Conservation (phyloP, 441 rosid species). For the Arabidopsis hybrid region DNA sequence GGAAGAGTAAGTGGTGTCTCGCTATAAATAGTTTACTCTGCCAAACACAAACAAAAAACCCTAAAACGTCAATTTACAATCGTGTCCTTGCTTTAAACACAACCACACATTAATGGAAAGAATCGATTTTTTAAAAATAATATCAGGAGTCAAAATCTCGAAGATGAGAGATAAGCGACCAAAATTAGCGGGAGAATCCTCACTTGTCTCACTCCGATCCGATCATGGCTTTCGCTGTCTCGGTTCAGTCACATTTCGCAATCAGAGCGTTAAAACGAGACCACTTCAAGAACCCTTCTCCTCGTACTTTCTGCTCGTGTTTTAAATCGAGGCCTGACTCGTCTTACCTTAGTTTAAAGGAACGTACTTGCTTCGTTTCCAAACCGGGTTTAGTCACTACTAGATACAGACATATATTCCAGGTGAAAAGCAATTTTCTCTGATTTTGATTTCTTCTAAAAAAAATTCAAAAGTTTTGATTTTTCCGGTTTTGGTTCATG, state of each 20-base stretch:
- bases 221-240: conserved; percentile 59
- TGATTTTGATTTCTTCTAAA: conserved; percentile 9
- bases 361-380: conserved; percentile 32
- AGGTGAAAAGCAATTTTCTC: conserved; percentile 40
- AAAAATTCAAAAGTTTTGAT: conserved; percentile 4
- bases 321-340: conserved; percentile 40
- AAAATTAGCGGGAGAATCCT: conserved; percentile 40
- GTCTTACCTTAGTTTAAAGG: conserved; percentile 31
- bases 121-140: not conserved
- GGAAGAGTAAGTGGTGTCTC: not conserved
- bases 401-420: conserved; percentile 44
- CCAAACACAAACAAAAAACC: not conserved
- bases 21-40: too few relatives aligned
- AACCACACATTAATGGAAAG: conserved; percentile 28
- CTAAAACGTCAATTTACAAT: not conserved
- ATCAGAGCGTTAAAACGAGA: conserved; percentile 43
- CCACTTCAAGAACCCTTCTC: conserved; percentile 41
- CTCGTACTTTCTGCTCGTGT: conserved; percentile 39
- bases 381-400: conserved; percentile 42
- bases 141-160: conserved; percentile 16
- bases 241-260: conserved; percentile 47
- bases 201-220: conserved; percentile 34
- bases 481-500: conserved; percentile 32
- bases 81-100: conserved; percentile 23
- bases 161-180: conserved; percentile 26